Conservation (phyloP, 495 filamentous ascomycete genomes). For the Penicillium tannophilum region DNA sequence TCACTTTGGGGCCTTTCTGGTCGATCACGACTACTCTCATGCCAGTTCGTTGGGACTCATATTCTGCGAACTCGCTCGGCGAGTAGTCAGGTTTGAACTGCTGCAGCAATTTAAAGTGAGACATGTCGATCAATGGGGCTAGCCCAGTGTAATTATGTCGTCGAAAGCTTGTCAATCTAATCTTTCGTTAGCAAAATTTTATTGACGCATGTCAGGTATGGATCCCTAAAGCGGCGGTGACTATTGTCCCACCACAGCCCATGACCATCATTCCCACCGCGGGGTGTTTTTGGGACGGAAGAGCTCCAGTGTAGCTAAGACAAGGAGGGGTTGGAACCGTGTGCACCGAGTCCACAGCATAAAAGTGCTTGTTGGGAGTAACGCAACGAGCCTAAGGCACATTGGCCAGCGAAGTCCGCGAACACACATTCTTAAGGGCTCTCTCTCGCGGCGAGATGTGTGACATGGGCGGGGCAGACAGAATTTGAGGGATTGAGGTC, state of each 20-base stretch:
- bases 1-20: slow-evolving; percentile 87
- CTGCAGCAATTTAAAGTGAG: slow-evolving; percentile 79
- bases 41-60: slow-evolving; percentile 82
- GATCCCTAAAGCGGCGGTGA: background rate
- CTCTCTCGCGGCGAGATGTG: slow-evolving; percentile 15
- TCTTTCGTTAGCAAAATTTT: slow-evolving; percentile 16
- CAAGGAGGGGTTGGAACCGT: background rate
- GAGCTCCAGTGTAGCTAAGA: background rate
- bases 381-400: slow-evolving; percentile 4
- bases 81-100: slow-evolving; percentile 88
- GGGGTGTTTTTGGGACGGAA: slow-evolving; percentile 3
- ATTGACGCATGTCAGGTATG: slow-evolving; percentile 1
- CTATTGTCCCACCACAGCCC: slow-evolving; percentile 2
- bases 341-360: slow-evolving; percentile 21
- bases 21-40: slow-evolving; percentile 93
- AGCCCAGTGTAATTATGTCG: slow-evolving; percentile 27
- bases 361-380: slow-evolving; percentile 1
- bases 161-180: slow-evolving; percentile 26
- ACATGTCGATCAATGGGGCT: slow-evolving; percentile 41
- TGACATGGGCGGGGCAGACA: slow-evolving; percentile 24
- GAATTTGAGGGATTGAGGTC: slow-evolving; percentile 11
- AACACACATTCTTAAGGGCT: slow-evolving; percentile 11
- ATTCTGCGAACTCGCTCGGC: slow-evolving; percentile 81
- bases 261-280: background rate
- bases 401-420: slow-evolving; percentile 9